Evolutionary conservation across 2,329 filamentous ascomycete genomes (phyloP).

Genomic region (Juglanconis oblonga): DNA sequence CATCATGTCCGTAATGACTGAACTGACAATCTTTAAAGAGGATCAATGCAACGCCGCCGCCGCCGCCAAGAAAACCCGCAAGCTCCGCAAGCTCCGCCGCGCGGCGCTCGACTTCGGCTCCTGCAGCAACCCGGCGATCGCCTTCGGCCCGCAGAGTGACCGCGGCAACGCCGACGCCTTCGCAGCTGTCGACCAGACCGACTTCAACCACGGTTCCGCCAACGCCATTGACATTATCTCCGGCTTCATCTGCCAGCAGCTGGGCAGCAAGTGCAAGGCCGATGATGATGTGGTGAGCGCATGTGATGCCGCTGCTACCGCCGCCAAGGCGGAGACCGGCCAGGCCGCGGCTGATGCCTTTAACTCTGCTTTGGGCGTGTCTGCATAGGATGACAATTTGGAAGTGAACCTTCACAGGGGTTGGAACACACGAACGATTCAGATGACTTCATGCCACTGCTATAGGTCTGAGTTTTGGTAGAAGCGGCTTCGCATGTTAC

Average conservation of each 20-base stretch:
- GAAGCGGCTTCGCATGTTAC: background rate
- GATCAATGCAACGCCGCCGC: constrained; percentile 31
- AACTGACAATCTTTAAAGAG: constrained; percentile 21
- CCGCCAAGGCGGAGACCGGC: constrained; percentile 29
- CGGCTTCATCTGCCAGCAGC: constrained; percentile 36
- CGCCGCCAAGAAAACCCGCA: constrained; percentile 24
- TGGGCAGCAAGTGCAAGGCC: constrained; percentile 33
- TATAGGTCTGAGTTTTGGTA: background rate
- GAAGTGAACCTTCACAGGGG: background rate
- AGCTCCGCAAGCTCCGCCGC: constrained; percentile 17
- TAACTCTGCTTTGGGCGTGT: constrained; percentile 36
- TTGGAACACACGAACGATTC: too few relatives aligned
- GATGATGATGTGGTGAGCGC: constrained; percentile 28
- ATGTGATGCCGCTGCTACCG: constrained; percentile 31
- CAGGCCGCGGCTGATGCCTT: constrained; percentile 38
- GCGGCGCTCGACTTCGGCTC: constrained; percentile 38
- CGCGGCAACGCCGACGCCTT: constrained; percentile 43
- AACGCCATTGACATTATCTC: constrained; percentile 34
- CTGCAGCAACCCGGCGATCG: constrained; percentile 47
- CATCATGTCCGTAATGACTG: background rate
- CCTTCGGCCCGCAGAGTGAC: constrained; percentile 46
- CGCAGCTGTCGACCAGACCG: constrained; percentile 33
- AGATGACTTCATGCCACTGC: too few relatives aligned
- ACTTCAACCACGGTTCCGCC: constrained; percentile 53
- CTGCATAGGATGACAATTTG: constrained; percentile 10